A percentile compares a stretch with the other conserved stretches of the same genome.
These are phyloP conservation scores for Saturnispora hagleri DNA, from an alignment of 805 yeast genomes.

Conservation along the genomic window DNA sequence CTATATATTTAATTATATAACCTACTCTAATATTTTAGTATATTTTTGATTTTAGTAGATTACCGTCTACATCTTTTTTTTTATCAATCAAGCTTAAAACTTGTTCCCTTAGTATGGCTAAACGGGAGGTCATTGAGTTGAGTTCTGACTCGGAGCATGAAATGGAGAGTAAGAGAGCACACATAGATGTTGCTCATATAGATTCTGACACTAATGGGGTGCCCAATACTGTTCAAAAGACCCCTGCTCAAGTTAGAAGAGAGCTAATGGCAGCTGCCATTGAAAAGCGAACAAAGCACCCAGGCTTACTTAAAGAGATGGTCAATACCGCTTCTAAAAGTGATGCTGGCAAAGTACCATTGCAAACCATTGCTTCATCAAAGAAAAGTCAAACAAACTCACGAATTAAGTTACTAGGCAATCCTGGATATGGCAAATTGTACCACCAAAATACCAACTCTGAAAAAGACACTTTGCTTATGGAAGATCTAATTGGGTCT, in stretches of 20 bases:
- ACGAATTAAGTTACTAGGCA: constrained; percentile 21
- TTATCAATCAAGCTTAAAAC: not conserved
- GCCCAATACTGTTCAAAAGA: not conserved
- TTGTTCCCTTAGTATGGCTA: not conserved
- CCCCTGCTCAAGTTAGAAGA: constrained; percentile 11
- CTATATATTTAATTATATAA: constrained; percentile 4
- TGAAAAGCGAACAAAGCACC: constrained; percentile 13
- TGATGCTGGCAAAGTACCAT: not conserved
- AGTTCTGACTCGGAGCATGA: not conserved
- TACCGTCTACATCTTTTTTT: not conserved
- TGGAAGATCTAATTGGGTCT: constrained; percentile 23
- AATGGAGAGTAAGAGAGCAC: not conserved
- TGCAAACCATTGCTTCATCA: not conserved
- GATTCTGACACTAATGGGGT: constrained; percentile 5
- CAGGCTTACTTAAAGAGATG: not conserved
- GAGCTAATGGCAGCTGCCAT: constrained; percentile 20
- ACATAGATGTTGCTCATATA: constrained; percentile 10
- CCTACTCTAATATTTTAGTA: not conserved
- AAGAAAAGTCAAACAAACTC: constrained; percentile 11
- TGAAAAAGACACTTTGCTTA: constrained; percentile 21
- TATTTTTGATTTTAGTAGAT: not conserved
- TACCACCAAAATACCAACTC: constrained; percentile 12
- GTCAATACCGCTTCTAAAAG: not conserved
- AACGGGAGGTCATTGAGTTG: not conserved
- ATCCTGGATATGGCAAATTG: constrained; percentile 16